Evolutionary conservation across 768 basidiomycete genomes (phyloP).

Genomic region (Tubosaeta sp.): DNA sequence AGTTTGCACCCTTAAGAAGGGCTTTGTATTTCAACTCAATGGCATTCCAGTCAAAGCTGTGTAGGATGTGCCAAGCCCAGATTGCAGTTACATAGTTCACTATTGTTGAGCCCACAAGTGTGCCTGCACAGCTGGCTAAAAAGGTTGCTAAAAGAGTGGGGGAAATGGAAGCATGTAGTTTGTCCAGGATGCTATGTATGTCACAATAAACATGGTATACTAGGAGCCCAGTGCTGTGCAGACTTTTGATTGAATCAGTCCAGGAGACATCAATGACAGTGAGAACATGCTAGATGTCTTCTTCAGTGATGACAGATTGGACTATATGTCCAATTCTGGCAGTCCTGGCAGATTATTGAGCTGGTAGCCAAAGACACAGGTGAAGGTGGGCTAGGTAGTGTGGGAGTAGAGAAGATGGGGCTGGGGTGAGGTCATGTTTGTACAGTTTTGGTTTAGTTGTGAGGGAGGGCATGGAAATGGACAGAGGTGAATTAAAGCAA

Average conservation of each 20-base stretch:
- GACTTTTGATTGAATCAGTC: conserved; percentile 28
- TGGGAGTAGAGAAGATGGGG: too few relatives aligned
- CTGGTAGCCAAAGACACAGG: too few relatives aligned
- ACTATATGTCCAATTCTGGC: too few relatives aligned
- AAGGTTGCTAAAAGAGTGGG: conserved; percentile 27
- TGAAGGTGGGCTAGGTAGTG: too few relatives aligned
- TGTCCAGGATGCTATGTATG: conserved; percentile 28
- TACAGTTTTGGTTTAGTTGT: too few relatives aligned
- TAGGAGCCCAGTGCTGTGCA: conserved; percentile 38
- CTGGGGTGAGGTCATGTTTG: too few relatives aligned
- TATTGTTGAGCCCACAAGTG: conserved; percentile 29
- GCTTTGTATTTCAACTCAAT: neutral
- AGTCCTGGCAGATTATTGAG: too few relatives aligned
- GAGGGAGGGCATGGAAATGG: too few relatives aligned
- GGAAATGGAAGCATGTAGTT: conserved; percentile 25
- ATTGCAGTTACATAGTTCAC: conserved; percentile 38
- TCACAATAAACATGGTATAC: conserved; percentile 42
- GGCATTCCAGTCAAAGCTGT: neutral
- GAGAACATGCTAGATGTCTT: too few relatives aligned
- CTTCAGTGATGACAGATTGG: too few relatives aligned
- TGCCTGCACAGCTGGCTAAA: too few relatives aligned
- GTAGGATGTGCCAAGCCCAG: conserved; percentile 43
- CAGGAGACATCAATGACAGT: conserved; percentile 25
- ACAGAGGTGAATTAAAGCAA: too few relatives aligned
- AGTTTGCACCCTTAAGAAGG: neutral